A percentile compares a stretch with the other conserved stretches of the same genome.
Evolutionary conservation across 495 filamentous ascomycete genomes (phyloP).

Genomic region (Filosporella fistucella): DNA sequence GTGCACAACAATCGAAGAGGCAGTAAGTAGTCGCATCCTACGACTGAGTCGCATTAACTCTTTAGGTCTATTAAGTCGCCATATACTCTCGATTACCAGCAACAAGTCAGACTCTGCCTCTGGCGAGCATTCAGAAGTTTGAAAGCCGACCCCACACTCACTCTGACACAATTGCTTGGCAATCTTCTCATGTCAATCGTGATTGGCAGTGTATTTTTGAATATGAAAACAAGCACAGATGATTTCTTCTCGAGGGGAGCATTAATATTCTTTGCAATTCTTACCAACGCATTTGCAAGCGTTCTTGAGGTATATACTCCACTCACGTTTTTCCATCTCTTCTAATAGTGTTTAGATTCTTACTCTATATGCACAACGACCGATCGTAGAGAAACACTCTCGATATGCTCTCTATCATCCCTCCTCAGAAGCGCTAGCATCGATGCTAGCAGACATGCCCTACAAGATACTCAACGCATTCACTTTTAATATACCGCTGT

Average conservation of each 20-base stretch:
- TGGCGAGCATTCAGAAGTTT: slow-evolving; percentile 61
- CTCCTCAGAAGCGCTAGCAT: slow-evolving; percentile 76
- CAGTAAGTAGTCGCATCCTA: slow-evolving; percentile 34
- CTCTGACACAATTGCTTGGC: slow-evolving; percentile 63
- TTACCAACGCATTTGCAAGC: slow-evolving; percentile 48
- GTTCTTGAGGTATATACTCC: slow-evolving; percentile 36
- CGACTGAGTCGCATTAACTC: slow-evolving; percentile 21
- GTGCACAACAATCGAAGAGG: slow-evolving; percentile 57
- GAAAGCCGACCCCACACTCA: slow-evolving; percentile 65
- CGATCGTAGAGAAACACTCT: slow-evolving; percentile 86
- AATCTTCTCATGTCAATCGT: slow-evolving; percentile 50
- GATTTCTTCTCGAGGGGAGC: slow-evolving; percentile 66
- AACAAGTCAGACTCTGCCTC: slow-evolving; percentile 51
- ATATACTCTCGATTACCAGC: slow-evolving; percentile 44
- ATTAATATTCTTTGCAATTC: slow-evolving; percentile 46
- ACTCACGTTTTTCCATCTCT: not conserved
- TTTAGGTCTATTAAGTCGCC: slow-evolving; percentile 56
- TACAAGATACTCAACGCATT: slow-evolving; percentile 37
- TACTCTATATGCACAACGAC: slow-evolving; percentile 69
- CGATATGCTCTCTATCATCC: slow-evolving; percentile 93
- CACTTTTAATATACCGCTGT: slow-evolving; percentile 64
- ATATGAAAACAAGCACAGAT: slow-evolving; percentile 52
- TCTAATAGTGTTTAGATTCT: slow-evolving; percentile 30
- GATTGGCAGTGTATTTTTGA: slow-evolving; percentile 62
- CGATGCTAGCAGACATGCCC: slow-evolving; percentile 75